A percentile compares a stretch with the other conserved stretches of the same genome.
These are phyloP conservation scores for Nicotiana sylvestris DNA, from an alignment of 257 asterid species.

Conservation along the genomic window DNA sequence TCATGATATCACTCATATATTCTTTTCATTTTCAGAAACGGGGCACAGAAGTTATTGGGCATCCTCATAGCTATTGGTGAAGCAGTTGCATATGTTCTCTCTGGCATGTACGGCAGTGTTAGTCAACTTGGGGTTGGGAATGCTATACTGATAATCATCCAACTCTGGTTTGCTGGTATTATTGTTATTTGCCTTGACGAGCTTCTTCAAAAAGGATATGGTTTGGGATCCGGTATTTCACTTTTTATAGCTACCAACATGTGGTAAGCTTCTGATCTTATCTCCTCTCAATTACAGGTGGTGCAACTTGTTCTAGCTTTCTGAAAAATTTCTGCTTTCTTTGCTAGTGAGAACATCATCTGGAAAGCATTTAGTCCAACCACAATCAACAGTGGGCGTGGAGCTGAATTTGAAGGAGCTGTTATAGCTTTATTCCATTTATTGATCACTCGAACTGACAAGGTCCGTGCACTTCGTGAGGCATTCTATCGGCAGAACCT, in stretches of 20 bases:
- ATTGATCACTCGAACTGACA: constrained; percentile 70
- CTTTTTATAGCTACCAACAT: constrained; percentile 83
- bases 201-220: constrained; percentile 85
- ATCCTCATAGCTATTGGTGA: constrained; percentile 79
- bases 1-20: constrained; percentile 5
- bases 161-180: constrained; percentile 78
- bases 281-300: neutral
- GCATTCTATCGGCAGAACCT: constrained; percentile 89
- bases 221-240: constrained; percentile 79
- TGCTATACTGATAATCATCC: constrained; percentile 72
- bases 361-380: constrained; percentile 94
- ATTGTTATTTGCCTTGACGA: constrained; percentile 83
- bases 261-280: constrained; percentile 39
- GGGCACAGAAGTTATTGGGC: constrained; percentile 76
- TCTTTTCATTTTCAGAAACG: constrained; percentile 42
- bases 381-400: constrained; percentile 79
- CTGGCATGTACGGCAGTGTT: constrained; percentile 82
- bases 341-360: constrained; percentile 65
- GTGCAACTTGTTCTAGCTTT: neutral
- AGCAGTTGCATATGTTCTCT: constrained; percentile 93
- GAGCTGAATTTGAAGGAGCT: constrained; percentile 92
- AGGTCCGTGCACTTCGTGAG: constrained; percentile 76
- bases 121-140: constrained; percentile 84
- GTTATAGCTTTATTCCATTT: constrained; percentile 83
- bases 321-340: neutral